phyloP scores from a whole-genome alignment of 495 filamentous ascomycete genomes.

The Talaromyces proteolyticus region DNA sequence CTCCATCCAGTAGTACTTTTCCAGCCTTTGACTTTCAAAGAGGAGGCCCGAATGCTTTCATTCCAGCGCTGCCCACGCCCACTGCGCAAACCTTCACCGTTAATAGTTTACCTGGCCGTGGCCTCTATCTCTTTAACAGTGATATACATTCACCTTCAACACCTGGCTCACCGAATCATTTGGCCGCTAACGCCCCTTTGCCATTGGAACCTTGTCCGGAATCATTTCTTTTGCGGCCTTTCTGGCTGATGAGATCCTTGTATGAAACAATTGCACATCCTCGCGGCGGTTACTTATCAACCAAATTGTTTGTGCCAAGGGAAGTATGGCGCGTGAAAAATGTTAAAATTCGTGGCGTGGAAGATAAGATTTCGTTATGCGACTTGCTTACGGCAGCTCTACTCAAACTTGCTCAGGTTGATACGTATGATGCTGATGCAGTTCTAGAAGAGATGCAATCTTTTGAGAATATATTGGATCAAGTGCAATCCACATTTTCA shows the following conservation, averaged over 20 bases:
- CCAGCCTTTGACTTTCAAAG: slow-evolving; percentile 43
- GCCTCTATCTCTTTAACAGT: slow-evolving; percentile 77
- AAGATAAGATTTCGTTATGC: slow-evolving; percentile 93
- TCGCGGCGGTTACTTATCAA: slow-evolving; percentile 86
- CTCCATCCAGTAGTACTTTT: slow-evolving; percentile 66
- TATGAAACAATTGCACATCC: slow-evolving; percentile 91
- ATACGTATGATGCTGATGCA: slow-evolving; percentile 83
- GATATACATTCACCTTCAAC: slow-evolving; percentile 71
- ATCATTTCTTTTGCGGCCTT: slow-evolving; percentile 79
- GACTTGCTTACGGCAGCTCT: slow-evolving; percentile 89
- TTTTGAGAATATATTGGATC: slow-evolving; percentile 82
- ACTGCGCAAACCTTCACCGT: slow-evolving; percentile 50
- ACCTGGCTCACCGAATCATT: slow-evolving; percentile 60
- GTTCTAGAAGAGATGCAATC: slow-evolving; percentile 92
- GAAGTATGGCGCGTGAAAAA: slow-evolving; percentile 94
- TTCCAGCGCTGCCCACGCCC: slow-evolving; percentile 67
- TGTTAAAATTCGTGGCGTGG: slow-evolving; percentile 81
- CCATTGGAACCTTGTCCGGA: slow-evolving; percentile 89
- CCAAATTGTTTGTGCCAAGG: slow-evolving; percentile 81
- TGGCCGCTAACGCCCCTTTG: slow-evolving; percentile 53
- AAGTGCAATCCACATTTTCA: slow-evolving; percentile 65
- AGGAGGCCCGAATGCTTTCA: slow-evolving; percentile 37
- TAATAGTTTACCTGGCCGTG: slow-evolving; percentile 53
- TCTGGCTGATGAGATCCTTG: slow-evolving; percentile 92
- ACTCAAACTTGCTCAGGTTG: slow-evolving; percentile 73